Percentiles rank a stretch among this genome's conserved stretches.
These are phyloP conservation scores for Myriosclerotinia duriaeana DNA, from an alignment of 2,329 filamentous ascomycete genomes.

Conservation along the genomic window DNA sequence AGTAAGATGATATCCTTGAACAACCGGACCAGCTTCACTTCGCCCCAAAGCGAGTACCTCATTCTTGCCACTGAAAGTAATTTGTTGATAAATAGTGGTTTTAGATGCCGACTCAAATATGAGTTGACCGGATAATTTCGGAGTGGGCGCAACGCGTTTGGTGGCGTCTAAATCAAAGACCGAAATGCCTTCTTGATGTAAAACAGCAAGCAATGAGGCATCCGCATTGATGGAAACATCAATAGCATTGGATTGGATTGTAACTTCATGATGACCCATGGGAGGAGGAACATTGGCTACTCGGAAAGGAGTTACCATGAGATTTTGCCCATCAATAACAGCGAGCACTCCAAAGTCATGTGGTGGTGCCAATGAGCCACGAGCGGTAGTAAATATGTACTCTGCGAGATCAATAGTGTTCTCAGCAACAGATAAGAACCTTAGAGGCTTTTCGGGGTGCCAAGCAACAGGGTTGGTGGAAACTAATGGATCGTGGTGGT, in stretches of 20 bases:
- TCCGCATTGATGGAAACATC: conserved; percentile 73
- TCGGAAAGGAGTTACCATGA: conserved; percentile 85
- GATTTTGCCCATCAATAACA: conserved; percentile 75
- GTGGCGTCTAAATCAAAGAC: conserved; percentile 69
- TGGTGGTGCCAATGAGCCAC: conserved; percentile 68
- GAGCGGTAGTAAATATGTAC: conserved; percentile 65
- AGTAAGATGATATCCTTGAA: conserved; percentile 36
- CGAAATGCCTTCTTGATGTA: conserved; percentile 66
- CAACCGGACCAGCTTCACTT: conserved; percentile 24
- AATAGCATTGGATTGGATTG: conserved; percentile 59
- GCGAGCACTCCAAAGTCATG: conserved; percentile 76
- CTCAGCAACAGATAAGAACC: conserved; percentile 56
- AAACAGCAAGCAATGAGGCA: conserved; percentile 66
- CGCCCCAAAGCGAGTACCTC: conserved; percentile 33
- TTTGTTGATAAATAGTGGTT: conserved; percentile 33
- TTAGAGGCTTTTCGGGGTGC: conserved; percentile 83
- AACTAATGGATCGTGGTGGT: conserved; percentile 43
- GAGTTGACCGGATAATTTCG: conserved; percentile 45
- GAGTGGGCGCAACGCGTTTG: conserved; percentile 50
- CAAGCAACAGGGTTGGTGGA: conserved; percentile 51
- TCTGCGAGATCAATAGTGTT: conserved; percentile 60
- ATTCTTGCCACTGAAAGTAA: conserved; percentile 34
- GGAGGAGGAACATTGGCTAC: conserved; percentile 86
- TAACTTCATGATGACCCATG: conserved; percentile 79
- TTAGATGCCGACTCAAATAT: conserved; percentile 43